Evolutionary conservation across 2,329 filamentous ascomycete species (phyloP).

Genomic region (Pseudogymnoascus sp.): DNA sequence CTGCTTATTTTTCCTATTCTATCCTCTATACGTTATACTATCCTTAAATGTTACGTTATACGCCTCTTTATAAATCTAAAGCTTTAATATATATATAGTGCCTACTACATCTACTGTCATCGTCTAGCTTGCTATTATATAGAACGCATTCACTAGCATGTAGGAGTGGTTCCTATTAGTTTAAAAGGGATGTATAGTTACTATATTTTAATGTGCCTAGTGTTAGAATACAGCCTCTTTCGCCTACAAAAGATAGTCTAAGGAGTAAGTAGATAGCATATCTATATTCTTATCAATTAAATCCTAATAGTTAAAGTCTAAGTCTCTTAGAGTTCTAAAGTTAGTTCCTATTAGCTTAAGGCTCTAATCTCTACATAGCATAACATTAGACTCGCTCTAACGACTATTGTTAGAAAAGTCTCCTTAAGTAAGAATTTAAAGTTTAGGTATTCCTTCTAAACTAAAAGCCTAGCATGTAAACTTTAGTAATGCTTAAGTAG

Average conservation of each 20-base stretch:
- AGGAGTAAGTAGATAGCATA: background rate
- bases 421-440: background rate
- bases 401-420: background rate
- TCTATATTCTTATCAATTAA: background rate
- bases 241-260: background rate
- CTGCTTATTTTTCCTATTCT: too few species aligned
- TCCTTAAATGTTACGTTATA: too few species aligned
- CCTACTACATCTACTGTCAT: too few species aligned
- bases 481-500: background rate
- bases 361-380: background rate
- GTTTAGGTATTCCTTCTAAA: background rate
- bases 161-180: too few species aligned
- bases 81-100: too few species aligned
- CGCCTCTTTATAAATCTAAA: too few species aligned
- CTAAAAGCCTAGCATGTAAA: background rate
- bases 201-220: too few species aligned
- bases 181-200: too few species aligned
- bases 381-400: background rate
- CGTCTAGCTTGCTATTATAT: too few species aligned
- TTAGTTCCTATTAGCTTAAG: background rate
- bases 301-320: background rate
- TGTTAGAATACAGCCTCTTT: too few species aligned
- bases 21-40: too few species aligned
- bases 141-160: too few species aligned
- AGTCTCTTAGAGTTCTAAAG: background rate